Base-by-base conservation (phyloP, 257 asterid species). In the Cinchona pubescens region DNA sequence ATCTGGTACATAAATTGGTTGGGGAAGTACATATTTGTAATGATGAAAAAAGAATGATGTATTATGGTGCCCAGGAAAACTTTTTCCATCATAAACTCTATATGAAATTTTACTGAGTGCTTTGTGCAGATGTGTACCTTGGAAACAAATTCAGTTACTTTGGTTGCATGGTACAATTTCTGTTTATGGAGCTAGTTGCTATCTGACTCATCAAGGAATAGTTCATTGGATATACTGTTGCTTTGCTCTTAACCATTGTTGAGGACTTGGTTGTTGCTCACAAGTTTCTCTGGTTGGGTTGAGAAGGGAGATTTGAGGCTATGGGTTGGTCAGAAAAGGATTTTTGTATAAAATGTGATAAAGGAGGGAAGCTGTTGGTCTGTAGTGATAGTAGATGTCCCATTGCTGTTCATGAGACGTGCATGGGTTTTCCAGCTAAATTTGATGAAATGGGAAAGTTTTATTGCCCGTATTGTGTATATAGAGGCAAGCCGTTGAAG, bases 391-490 rank as follows among this genome's bases (percentile, higher is more conserved):
- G 65, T n/a, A 86, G 78, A 38, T 94, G 98, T 80, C 96, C 94
- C 55, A 62, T 92, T 81, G 84, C 87, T 56, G 79, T 92, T 72
- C 97, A 94, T 76, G 86, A 82, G 77, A 64, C 67, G 38, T 94
- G 98, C 81, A 69, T 88, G 85, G 90, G 87, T 25, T 88, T 85
- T 76, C 85, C 87, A 5, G 87, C 89, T 61, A 76, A 80, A 49
- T 82, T 82, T 77, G 91, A 86, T 80, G 91, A 82, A 27, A 66
- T 25, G 25, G 93, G 89, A 9, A 79, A 71, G 78, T 94, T 90
- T 85, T 87, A 82, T 67, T 94, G 98, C 89, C 97, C 97, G 38
- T 86, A 89, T 79, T 94, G 98, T 79, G 74, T 75, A 7, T 90
- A 79, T 80, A 85, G n/a, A n/a, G 81, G 81, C 80, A 71, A 82